Base-by-base conservation (phyloP, 352 stramenopile species). In the Pythium utonaiense region DNA sequence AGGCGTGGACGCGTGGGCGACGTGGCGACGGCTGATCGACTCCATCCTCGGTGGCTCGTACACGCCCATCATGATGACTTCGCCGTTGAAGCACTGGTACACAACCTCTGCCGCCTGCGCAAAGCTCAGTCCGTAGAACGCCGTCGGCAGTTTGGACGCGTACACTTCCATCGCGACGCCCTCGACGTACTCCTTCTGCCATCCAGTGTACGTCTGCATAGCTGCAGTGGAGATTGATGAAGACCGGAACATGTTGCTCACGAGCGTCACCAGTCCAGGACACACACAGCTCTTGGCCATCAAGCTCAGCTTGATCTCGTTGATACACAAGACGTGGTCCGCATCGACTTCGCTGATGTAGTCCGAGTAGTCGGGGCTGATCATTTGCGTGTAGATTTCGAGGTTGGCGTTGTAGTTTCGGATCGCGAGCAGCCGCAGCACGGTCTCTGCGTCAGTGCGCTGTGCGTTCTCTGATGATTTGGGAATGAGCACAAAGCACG, bases 221-320 rank as follows among this genome's bases (percentile, higher is more conserved):
- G 62, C 16, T 12, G 21, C 28, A 25, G 52, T 71, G 28, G 75
- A 64, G 14, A 76, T 47, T 13, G 64, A 59, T 3, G 73, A 73
- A 6, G 78, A 88, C 17, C 75, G 72, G 34, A 83, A 86, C 45
- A 86, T 57, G 44, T 88, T 88, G 66, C 76, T 83, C 5, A 88
- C 71, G 9, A 88, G 71, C 38, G 78, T 73, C 21, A 79, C 73
- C 36, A 88, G 76, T 5, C 78, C 76, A 7, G 78, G 76, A 31
- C 73, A 88, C 19, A 88, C 55, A 51, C 74, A 84, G 53, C 74
- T 86, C 60, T 88, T 88, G 44, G 78, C 78, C 42, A 88, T 60
- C 24, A 88, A 54, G 42, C 74, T 82, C 42, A 86, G 60, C 59
- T 88, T 88, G 67, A 85, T 74, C 66, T 88, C 67, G 55, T 86